These are phyloP conservation scores for Craspedostauros australis DNA, from an alignment of 108 stramenopile genomes.

Conservation along the genomic window DNA sequence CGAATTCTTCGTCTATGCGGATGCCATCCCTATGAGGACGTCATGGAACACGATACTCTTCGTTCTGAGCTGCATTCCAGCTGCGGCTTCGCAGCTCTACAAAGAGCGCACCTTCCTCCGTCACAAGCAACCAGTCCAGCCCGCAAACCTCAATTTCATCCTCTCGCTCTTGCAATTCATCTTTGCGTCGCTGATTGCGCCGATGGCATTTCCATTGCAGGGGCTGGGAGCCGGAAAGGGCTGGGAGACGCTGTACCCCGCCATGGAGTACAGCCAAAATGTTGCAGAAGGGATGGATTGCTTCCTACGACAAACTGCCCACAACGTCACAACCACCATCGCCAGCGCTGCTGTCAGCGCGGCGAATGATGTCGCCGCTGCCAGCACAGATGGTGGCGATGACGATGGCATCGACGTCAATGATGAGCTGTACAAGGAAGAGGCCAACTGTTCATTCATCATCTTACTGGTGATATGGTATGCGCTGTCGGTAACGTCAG, in stretches of 20 bases:
- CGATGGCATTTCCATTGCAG: conserved; percentile 64
- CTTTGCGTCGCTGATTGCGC: conserved; percentile 72
- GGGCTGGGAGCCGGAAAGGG: conserved; percentile 53
- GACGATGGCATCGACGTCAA: background rate
- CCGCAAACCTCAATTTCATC: conserved; percentile 62
- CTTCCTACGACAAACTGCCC: too few relatives aligned
- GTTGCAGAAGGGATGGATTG: conserved; percentile 63
- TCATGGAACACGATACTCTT: conserved; percentile 76
- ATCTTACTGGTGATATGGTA: conserved; percentile 47
- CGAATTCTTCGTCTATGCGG: conserved; percentile 51
- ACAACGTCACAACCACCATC: too few relatives aligned
- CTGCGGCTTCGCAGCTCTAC: conserved; percentile 75
- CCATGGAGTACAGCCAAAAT: conserved; percentile 56
- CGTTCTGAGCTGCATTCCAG: conserved; percentile 54
- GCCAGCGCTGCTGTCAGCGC: background rate
- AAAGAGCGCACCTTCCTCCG: conserved; percentile 70
- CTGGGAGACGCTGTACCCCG: conserved; percentile 68
- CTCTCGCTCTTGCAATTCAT: conserved; percentile 66
- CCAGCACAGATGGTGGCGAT: background rate
- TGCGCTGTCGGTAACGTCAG: conserved; percentile 62
- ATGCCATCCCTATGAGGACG: conserved; percentile 54
- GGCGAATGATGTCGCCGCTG: background rate
- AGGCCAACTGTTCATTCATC: conserved; percentile 45
- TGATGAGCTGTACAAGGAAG: conserved; percentile 42
- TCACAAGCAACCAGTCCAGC: conserved; percentile 72